Conservation (phyloP, 2,329 filamentous ascomycete genomes). For the Zalaria sp. region DNA sequence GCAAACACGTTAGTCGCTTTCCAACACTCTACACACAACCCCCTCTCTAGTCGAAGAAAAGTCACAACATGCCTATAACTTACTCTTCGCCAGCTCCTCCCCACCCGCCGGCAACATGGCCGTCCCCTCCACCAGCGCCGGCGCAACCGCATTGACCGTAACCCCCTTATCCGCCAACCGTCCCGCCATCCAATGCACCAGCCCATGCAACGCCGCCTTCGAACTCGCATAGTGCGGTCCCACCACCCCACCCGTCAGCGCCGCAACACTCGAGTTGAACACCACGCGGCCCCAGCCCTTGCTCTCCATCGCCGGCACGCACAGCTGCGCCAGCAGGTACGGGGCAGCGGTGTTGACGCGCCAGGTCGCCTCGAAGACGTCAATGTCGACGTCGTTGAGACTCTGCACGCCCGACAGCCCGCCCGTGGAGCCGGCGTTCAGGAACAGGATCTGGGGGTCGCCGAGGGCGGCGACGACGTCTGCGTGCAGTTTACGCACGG, state of each 20-base stretch:
- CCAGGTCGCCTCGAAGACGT: constrained; percentile 23
- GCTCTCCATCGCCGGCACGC: constrained; percentile 22
- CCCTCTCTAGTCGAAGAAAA: no score
- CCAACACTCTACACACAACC: not conserved
- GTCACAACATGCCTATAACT: constrained; percentile 6
- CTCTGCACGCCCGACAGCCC: constrained; percentile 12
- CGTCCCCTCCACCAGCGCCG: constrained; percentile 31
- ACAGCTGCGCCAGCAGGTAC: constrained; percentile 24
- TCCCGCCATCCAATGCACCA: constrained; percentile 31
- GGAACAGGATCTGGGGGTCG: constrained; percentile 26
- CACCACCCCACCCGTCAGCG: constrained; percentile 24
- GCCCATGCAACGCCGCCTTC: constrained; percentile 31
- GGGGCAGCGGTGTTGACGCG: constrained; percentile 22
- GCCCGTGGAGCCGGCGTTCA: constrained; percentile 21
- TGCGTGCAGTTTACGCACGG: constrained; percentile 19
- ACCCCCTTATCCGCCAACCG: constrained; percentile 30
- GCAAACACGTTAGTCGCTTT: constrained; percentile 1
- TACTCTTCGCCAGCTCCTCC: constrained; percentile 21
- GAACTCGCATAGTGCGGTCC: constrained; percentile 25
- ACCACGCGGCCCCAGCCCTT: constrained; percentile 23
- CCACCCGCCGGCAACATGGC: constrained; percentile 27
- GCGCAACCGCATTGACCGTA: constrained; percentile 34
- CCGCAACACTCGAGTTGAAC: constrained; percentile 24
- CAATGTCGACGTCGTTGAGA: constrained; percentile 20
- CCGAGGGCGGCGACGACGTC: constrained; percentile 19